A percentile compares a stretch with the other conserved stretches of the same genome.
Conservation (phyloP, 345 rosid genomes). For the Pugionium dolabratum region DNA sequence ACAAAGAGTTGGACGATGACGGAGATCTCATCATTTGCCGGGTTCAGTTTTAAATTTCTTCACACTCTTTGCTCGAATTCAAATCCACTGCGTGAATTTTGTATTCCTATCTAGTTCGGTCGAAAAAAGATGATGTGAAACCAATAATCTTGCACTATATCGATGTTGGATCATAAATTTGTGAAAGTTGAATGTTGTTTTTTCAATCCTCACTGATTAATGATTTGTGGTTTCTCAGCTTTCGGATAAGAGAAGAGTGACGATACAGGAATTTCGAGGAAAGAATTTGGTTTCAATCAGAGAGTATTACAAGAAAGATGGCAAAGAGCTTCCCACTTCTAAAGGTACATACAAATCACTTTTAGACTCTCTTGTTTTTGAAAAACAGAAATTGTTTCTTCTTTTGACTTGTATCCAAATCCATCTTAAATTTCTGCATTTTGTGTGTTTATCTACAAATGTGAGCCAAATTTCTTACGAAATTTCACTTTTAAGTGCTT, state of each 20-base stretch:
- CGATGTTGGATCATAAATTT: neutral
- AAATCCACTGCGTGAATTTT: neutral
- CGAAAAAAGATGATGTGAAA: neutral
- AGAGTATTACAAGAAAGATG: constrained; percentile 78
- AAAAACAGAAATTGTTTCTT: neutral
- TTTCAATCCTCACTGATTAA: neutral
- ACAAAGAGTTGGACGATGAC: constrained; percentile 65
- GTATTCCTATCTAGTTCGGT: neutral
- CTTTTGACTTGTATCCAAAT: neutral
- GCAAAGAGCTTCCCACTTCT: constrained; percentile 81
- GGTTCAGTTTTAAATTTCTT: constrained; percentile 42
- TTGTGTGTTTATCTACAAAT: neutral
- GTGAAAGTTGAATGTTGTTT: neutral
- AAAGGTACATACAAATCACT: constrained; percentile 53
- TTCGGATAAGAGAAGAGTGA: constrained; percentile 76
- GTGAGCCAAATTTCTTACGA: neutral
- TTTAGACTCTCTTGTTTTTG: no score
- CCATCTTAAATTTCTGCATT: neutral
- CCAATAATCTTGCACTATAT: neutral
- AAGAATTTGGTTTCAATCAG: constrained; percentile 76
- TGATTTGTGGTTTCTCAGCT: constrained; percentile 41
- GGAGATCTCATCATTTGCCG: constrained; percentile 81
- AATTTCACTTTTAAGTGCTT: neutral
- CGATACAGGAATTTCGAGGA: constrained; percentile 82
- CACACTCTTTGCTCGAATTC: neutral